These are phyloP conservation scores for Chloropicon primus DNA, from an alignment of 139 green algal species.

Conservation along the genomic window DNA sequence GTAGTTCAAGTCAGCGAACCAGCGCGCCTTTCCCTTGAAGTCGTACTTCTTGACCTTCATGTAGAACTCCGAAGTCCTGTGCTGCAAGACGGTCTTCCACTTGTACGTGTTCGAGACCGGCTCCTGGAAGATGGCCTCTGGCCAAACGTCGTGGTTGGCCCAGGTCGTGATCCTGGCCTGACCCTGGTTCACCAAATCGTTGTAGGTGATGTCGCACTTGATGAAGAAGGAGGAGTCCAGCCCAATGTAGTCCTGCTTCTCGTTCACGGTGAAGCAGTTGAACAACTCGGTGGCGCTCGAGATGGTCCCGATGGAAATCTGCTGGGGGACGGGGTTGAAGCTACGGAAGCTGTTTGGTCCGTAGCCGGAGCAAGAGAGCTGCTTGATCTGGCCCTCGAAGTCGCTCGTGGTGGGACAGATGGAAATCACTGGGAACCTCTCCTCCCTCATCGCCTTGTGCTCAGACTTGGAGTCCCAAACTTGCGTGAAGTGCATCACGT, in stretches of 20 bases:
- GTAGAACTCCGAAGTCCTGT: not conserved
- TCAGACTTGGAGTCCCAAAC: not conserved
- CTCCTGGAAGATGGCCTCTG: not conserved
- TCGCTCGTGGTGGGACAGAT: not conserved
- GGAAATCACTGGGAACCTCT: not conserved
- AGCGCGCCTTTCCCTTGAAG: not conserved
- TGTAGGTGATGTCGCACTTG: not conserved
- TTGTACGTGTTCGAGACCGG: not conserved
- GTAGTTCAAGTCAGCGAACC: not conserved
- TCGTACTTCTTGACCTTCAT: not conserved
- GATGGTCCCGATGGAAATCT: not conserved
- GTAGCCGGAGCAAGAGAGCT: not conserved
- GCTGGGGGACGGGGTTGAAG: not conserved
- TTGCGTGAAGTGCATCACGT: not conserved
- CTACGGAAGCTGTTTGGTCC: not conserved
- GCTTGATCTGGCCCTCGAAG: not conserved
- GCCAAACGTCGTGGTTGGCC: not conserved
- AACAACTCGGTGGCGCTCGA: not conserved
- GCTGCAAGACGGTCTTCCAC: not conserved
- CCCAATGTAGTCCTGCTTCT: not conserved
- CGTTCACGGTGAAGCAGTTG: not conserved
- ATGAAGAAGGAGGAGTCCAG: not conserved
- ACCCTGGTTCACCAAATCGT: not conserved
- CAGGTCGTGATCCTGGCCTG: not conserved
- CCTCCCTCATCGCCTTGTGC: not conserved